These are phyloP conservation scores for Scheffersomyces spartinae DNA, from an alignment of 805 yeast species.

Conservation along the genomic window DNA sequence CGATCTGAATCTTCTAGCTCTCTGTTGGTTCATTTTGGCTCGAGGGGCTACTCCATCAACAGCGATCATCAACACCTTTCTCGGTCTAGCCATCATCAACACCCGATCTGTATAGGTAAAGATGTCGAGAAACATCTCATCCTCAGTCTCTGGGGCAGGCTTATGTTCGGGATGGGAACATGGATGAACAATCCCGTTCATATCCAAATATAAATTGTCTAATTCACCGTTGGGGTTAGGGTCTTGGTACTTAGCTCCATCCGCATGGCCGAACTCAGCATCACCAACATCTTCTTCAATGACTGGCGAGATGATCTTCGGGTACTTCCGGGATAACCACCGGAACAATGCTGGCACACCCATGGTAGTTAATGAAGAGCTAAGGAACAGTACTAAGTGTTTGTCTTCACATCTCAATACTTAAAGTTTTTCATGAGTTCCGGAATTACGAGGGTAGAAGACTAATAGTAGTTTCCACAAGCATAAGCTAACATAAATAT, in stretches of 20 bases:
- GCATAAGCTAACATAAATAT: too few relatives aligned
- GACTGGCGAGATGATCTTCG: constrained; percentile 88
- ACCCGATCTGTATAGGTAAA: constrained; percentile 91
- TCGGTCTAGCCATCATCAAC: constrained; percentile 85
- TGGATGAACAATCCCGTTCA: constrained; percentile 99
- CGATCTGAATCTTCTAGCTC: constrained; percentile 85
- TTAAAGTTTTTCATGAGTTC: too few relatives aligned
- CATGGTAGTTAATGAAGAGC: too few relatives aligned
- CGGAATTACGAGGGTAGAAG: too few relatives aligned
- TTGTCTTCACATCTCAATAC: too few relatives aligned
- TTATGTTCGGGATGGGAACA: constrained; percentile 96
- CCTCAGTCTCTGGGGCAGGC: constrained; percentile 94
- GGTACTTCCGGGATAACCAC: constrained; percentile 89
- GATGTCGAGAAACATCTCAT: constrained; percentile 90
- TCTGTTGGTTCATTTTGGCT: constrained; percentile 95
- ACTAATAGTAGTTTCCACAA: too few relatives aligned
- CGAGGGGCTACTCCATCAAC: constrained; percentile 99
- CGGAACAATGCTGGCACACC: constrained; percentile 98
- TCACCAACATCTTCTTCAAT: constrained; percentile 68
- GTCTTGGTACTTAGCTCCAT: constrained; percentile 58
- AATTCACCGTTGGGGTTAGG: constrained; percentile 94
- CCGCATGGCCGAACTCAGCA: constrained; percentile 33
- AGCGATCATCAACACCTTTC: constrained; percentile 87
- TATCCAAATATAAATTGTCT: constrained; percentile 87
- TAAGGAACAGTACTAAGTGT: too few relatives aligned